These are phyloP conservation scores for Polytrichum formosum DNA, from an alignment of 225 moss, liverwort and hornwort genomes.

Conservation along the genomic window DNA sequence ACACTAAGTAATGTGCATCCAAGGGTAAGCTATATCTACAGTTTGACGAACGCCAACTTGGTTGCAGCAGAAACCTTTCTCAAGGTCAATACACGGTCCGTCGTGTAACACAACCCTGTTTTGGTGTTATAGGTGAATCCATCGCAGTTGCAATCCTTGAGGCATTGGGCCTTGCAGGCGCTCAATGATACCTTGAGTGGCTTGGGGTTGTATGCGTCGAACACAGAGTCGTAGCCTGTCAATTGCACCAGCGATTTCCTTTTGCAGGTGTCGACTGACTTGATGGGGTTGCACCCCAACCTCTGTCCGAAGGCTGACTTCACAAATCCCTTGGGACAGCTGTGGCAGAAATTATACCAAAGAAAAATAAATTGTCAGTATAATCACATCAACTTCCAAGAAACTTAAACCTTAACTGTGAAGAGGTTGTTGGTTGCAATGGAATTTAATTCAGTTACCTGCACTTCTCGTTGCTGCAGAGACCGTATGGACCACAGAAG, in stretches of 20 bases:
- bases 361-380: too few relatives aligned
- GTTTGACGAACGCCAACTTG: conserved; percentile 20
- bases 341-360: too few relatives aligned
- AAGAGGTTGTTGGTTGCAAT: too few relatives aligned
- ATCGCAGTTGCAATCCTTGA: conserved; percentile 7
- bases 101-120: conserved; percentile 14
- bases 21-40: not conserved
- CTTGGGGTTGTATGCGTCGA: conserved; percentile 19
- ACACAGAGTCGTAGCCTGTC: conserved; percentile 25
- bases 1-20: too few relatives aligned
- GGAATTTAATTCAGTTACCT: too few relatives aligned
- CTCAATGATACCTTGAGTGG: not conserved
- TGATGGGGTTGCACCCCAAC: too few relatives aligned
- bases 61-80: conserved; percentile 9
- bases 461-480: not conserved
- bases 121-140: conserved; percentile 21
- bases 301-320: too few relatives aligned
- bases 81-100: conserved; percentile 25
- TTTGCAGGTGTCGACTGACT: too few relatives aligned
- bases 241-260: too few relatives aligned
- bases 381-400: too few relatives aligned
- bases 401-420: too few relatives aligned
- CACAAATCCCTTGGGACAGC: too few relatives aligned
- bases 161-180: conserved; percentile 12
- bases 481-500: conserved; percentile 1